Percentiles rank a stretch among this genome's conserved stretches.
Evolutionary conservation across 805 yeast species (phyloP).

Genomic region (Metschnikowia gelsemii): DNA sequence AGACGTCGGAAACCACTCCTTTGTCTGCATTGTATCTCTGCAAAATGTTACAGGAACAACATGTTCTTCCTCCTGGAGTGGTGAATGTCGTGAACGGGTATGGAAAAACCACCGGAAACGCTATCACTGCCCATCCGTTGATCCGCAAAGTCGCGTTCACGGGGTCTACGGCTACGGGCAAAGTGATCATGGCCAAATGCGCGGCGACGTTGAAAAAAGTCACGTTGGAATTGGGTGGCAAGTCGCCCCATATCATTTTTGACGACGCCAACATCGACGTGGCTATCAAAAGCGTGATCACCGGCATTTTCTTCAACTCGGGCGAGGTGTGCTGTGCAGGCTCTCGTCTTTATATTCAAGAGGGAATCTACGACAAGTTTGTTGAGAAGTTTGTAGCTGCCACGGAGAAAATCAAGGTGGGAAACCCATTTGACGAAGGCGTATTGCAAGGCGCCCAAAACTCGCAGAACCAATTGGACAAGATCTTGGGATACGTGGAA

Average conservation of each 20-base stretch:
- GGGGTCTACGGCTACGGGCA: conserved; percentile 76
- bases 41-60: conserved; percentile 54
- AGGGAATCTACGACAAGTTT: conserved; percentile 62
- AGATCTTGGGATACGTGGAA: conserved; percentile 52
- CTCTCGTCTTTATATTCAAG: conserved; percentile 67
- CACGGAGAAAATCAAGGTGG: conserved; percentile 45
- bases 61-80: conserved; percentile 61
- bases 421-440: conserved; percentile 52
- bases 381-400: conserved; percentile 46
- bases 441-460: conserved; percentile 60
- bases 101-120: conserved; percentile 45
- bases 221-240: conserved; percentile 77
- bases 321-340: conserved; percentile 87
- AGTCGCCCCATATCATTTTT: conserved; percentile 75
- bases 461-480: conserved; percentile 48
- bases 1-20: conserved; percentile 65
- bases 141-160: conserved; percentile 73
- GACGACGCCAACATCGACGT: conserved; percentile 67
- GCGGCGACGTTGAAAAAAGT: conserved; percentile 64
- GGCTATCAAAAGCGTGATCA: conserved; percentile 66
- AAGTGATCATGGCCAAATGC: conserved; percentile 60
- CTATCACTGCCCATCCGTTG: conserved; percentile 54
- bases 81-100: conserved; percentile 53
- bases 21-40: conserved; percentile 56
- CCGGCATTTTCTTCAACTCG: conserved; percentile 68